Conservation (phyloP, 2,329 filamentous ascomycete genomes). For the Fusarium sp. region DNA sequence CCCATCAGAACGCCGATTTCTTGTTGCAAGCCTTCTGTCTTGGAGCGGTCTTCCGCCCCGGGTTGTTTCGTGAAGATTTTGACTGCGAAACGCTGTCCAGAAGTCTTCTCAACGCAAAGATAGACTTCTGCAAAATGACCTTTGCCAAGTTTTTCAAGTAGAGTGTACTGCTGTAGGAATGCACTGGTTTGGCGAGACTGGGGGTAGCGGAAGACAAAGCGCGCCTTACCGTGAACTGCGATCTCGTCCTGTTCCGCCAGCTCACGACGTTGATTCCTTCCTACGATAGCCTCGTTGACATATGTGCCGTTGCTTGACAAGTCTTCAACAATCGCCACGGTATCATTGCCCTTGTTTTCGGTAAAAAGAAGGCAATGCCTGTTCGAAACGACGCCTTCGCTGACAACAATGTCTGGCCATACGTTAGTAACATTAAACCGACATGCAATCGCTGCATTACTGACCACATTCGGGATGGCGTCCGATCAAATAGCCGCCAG, state of each 20-base stretch:
- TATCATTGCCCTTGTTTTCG: slow-evolving; percentile 67
- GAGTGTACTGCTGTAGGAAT: slow-evolving; percentile 87
- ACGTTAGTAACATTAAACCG: slow-evolving; percentile 11
- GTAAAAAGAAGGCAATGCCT: slow-evolving; percentile 78
- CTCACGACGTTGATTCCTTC: slow-evolving; percentile 90
- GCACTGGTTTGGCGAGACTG: slow-evolving; percentile 76
- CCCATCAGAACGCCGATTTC: slow-evolving; percentile 97
- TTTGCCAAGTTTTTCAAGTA: slow-evolving; percentile 88
- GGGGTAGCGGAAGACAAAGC: slow-evolving; percentile 93
- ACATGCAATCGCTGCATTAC: slow-evolving; percentile 46
- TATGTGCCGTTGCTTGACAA: slow-evolving; percentile 97
- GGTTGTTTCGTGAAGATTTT: slow-evolving; percentile 92
- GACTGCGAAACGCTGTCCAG: slow-evolving; percentile 86
- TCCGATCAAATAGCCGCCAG: slow-evolving; percentile 90
- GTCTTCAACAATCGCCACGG: slow-evolving; percentile 85
- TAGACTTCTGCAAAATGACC: slow-evolving; percentile 96
- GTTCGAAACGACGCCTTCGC: slow-evolving; percentile 87
- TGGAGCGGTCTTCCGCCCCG: slow-evolving; percentile 84
- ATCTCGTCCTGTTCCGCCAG: slow-evolving; percentile 92
- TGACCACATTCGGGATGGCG: slow-evolving; percentile 93
- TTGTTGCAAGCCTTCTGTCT: slow-evolving; percentile 88
- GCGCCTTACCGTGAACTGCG: slow-evolving; percentile 82
- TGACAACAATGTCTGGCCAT: slow-evolving; percentile 72
- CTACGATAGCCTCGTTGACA: slow-evolving; percentile 90
- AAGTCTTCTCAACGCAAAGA: slow-evolving; percentile 85